Conservation (phyloP, 1,284 basidiomycete species). For the Ustilago hordei region DNA sequence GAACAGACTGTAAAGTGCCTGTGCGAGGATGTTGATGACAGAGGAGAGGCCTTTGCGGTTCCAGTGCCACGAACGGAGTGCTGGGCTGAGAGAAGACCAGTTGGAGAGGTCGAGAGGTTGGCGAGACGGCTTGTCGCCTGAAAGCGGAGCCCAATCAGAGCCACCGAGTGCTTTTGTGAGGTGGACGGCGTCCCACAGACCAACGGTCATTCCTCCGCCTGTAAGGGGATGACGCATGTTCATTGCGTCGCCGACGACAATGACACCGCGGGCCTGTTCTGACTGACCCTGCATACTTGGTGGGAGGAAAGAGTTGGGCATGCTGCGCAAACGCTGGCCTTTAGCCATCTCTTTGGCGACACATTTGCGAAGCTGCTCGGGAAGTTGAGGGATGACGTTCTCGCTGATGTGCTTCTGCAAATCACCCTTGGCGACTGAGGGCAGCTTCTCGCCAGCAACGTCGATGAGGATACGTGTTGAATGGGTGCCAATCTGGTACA, state of each 20-base stretch:
- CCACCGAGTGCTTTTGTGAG: conserved; percentile 64
- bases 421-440: conserved; percentile 77
- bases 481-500: conserved; percentile 82
- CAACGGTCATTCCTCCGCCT: conserved; percentile 75
- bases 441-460: conserved; percentile 82
- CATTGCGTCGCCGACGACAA: conserved; percentile 95
- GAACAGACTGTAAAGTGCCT: conserved; percentile 68
- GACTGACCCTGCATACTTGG: conserved; percentile 81
- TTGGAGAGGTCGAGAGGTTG: conserved; percentile 47
- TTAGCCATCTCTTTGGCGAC: conserved; percentile 54
- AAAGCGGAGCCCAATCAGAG: conserved; percentile 53
- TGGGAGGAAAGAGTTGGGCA: conserved; percentile 97
- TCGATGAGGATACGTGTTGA: conserved; percentile 94
- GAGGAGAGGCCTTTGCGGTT: conserved; percentile 61
- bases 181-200: conserved; percentile 67
- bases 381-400: conserved; percentile 62
- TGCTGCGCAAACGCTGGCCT: conserved; percentile 74
- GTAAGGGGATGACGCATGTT: conserved; percentile 99
- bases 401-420: conserved; percentile 56
- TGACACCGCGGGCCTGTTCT: conserved; percentile 76
- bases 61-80: conserved; percentile 67
- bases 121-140: conserved; percentile 14
- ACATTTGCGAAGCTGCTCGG: conserved; percentile 59
- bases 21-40: conserved; percentile 68
- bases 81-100: conserved; percentile 55